Evolutionary conservation across 345 rosid genomes (phyloP), one percentile per base, ranked within the genome.

Genomic region (Ricinus communis): DNA sequence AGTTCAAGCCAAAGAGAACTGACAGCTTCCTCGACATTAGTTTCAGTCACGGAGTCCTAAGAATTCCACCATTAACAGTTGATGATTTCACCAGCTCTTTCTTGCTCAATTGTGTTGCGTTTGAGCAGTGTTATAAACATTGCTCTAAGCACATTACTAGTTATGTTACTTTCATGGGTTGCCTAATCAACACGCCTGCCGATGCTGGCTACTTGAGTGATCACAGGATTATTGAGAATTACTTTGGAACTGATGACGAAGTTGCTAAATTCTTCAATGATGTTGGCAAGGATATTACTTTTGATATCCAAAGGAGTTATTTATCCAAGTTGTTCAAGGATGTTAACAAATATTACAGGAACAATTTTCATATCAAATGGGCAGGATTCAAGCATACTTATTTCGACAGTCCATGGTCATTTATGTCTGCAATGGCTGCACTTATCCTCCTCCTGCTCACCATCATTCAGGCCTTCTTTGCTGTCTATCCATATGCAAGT

Each of bases 381-480:
- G 88, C 89, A 41, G 78, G 77, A 36, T 86, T 86, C 74, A 78
- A 72, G 77, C 79, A 79, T 50, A 80, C 77, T 1, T 89, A 90
- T 67, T 88, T 86, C 15, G 77, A 72, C 51, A 80, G 82, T 28
- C 88, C 86, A 12, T 90, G 93, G 96, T 84, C 93, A 10, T 85
- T 84, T 76, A 74, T 79, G 18, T 85, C 92, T 5, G 88, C 85
- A 0, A 50, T 78, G 31, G 88, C 92, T 9, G 92, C 92, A 0
- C 25, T 76, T 25, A 14, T 84, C 8, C 77, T 86, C 31, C 81
- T 88, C 47, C 14, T 86, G 28, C 77, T 88, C 62, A 86, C 90
- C 70, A 30, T 75, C 65, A 64, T 81, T 41, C 86, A 88, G 63
- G 33, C 87, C 18, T 74, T 82, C 62, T 79, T 76, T 45, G 83